Base-by-base conservation (phyloP, 192 early-diverging fungal species). In the Paraglomus brasilianum region DNA sequence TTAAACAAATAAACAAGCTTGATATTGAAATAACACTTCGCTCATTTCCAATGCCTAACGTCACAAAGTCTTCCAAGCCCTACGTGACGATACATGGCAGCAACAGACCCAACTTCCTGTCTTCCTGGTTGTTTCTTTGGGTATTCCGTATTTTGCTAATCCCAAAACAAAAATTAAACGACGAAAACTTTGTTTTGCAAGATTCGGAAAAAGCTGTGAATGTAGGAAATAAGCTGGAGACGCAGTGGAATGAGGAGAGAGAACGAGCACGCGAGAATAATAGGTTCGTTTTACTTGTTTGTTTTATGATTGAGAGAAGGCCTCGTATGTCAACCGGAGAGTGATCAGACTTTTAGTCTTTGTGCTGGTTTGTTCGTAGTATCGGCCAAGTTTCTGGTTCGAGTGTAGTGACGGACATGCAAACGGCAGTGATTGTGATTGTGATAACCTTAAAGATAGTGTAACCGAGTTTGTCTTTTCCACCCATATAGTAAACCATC, bases 71-170 rank as follows among this genome's bases (percentile, higher is more conserved):
- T 70, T 48, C 63, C 22, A 61, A 36, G 13, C 71, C 64, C 56
- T 48, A 53, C 13, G 64, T 66, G 13, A 67, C 38, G 45, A 50
- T 72, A 39, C 24, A 77, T 42, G 74, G 80, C 30, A 72, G 74
- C 51, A 74, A 75, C 45, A 67, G 76, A 14, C 41, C 69, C 58
- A 84, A 82, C 72, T 58, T 84, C 44, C 24, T 85, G 43, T 88
- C 87, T 1, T 74, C 74, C 53, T 79, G 88, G 69, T 79, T 89
- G 41, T 85, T 90, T 60, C 47, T 82, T 15, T 90, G 88, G 88
- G 78, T 88, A 38, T 79, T 90, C 61, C 71, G 74, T 5, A 74
- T 90, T 11, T 62, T 90, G 22, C 57, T 66, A 36, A 64, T 73
- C 19, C 74, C 75, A 15, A 66, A 68, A 49, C 72, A 74, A 14